These are phyloP conservation scores for Macrophomina phaseolina DNA, from an alignment of 2,329 filamentous ascomycete species.

Conservation along the genomic window DNA sequence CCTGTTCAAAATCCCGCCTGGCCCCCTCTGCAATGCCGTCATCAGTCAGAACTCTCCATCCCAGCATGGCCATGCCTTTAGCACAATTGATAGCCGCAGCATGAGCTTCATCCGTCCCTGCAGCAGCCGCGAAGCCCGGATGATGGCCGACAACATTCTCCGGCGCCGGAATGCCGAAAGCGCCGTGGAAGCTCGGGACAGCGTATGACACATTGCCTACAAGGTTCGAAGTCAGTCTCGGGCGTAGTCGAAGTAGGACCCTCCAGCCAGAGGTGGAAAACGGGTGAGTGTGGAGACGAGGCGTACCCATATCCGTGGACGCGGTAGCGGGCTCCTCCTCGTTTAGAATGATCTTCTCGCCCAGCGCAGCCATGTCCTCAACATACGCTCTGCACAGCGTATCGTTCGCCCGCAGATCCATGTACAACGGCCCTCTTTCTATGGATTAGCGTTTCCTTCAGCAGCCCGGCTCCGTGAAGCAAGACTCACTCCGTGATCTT, in stretches of 20 bases:
- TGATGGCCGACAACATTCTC: slow-evolving; percentile 48
- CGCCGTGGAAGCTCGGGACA: slow-evolving; percentile 56
- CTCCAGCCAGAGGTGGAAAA: neutral
- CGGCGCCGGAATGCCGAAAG: slow-evolving; percentile 52
- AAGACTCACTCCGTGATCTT: slow-evolving; percentile 43
- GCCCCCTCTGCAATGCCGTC: slow-evolving; percentile 30
- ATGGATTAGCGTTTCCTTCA: neutral
- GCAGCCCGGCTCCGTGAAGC: neutral
- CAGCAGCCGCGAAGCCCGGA: slow-evolving; percentile 52
- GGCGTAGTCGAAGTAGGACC: neutral
- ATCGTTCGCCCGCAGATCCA: slow-evolving; percentile 54
- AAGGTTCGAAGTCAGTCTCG: neutral
- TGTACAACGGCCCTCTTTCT: slow-evolving; percentile 48
- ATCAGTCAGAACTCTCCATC: slow-evolving; percentile 31
- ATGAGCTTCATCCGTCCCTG: slow-evolving; percentile 48
- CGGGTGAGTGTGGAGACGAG: neutral
- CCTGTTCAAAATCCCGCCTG: slow-evolving; percentile 32
- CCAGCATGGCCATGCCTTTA: slow-evolving; percentile 51
- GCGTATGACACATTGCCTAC: slow-evolving; percentile 54
- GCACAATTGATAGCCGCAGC: slow-evolving; percentile 51
- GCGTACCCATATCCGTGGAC: slow-evolving; percentile 57
- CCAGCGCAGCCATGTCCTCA: slow-evolving; percentile 51
- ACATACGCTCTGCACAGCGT: slow-evolving; percentile 53
- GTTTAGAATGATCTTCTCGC: slow-evolving; percentile 45
- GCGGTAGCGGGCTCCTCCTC: slow-evolving; percentile 48